A percentile compares a stretch with the other conserved stretches of the same genome.
These are phyloP conservation scores for Pseudohalonectria lignicola DNA, from an alignment of 2,329 filamentous ascomycete species.

Conservation along the genomic window DNA sequence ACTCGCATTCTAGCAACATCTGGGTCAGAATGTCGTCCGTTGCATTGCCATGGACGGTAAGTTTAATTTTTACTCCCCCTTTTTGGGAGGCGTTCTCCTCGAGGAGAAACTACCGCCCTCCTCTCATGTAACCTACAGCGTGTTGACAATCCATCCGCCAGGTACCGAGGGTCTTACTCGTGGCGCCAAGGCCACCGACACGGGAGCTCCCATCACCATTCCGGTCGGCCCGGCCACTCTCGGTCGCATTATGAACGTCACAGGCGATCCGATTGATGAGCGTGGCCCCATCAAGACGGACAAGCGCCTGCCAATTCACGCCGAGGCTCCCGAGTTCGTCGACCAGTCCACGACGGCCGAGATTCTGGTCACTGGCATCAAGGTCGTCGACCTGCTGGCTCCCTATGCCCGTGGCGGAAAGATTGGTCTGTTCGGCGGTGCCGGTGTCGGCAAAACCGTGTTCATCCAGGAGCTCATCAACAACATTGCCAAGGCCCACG, in stretches of 20 bases:
- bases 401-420: slow-evolving; percentile 99
- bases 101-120: too few relatives aligned
- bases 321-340: slow-evolving; percentile 81
- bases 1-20: slow-evolving; percentile 69
- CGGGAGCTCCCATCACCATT: slow-evolving; percentile 90
- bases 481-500: slow-evolving; percentile 99
- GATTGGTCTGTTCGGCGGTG: slow-evolving; percentile 99
- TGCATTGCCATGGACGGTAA: slow-evolving; percentile 99
- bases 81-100: too few relatives aligned
- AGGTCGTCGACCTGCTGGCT: slow-evolving; percentile 98
- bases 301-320: slow-evolving; percentile 85
- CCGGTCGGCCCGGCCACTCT: slow-evolving; percentile 89
- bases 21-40: slow-evolving; percentile 97
- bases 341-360: slow-evolving; percentile 96
- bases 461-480: slow-evolving; percentile 99
- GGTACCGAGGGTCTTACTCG: slow-evolving; percentile 99
- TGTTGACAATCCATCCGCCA: slow-evolving; percentile 21
- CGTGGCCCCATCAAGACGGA: slow-evolving; percentile 93
- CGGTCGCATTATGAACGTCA: slow-evolving; percentile 99
- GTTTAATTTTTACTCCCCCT: slow-evolving; percentile 19
- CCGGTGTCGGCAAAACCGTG: slow-evolving; percentile 99
- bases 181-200: slow-evolving; percentile 76
- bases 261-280: slow-evolving; percentile 99
- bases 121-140: background rate
- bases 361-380: slow-evolving; percentile 98